A percentile compares a stretch with the other conserved stretches of the same genome.
Evolutionary conservation across 2,329 filamentous ascomycete species (phyloP).

Genomic region (Neonectria faginata): DNA sequence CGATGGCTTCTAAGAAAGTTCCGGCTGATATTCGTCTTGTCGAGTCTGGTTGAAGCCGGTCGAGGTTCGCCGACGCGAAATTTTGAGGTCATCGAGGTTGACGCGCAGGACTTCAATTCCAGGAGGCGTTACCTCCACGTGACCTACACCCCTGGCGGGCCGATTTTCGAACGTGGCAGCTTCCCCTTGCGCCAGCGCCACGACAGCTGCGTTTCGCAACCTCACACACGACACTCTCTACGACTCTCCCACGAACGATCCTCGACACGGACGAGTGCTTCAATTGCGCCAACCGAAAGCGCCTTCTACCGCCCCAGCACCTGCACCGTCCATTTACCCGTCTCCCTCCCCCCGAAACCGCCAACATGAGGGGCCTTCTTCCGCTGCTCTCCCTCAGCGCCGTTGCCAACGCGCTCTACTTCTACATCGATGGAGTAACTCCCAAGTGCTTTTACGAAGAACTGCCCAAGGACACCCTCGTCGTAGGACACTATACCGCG

Average conservation of each 20-base stretch:
- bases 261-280: slow-evolving; percentile 20
- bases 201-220: slow-evolving; percentile 30
- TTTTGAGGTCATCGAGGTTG: slow-evolving; percentile 23
- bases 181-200: slow-evolving; percentile 47
- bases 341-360: slow-evolving; percentile 15
- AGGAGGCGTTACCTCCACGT: slow-evolving; percentile 48
- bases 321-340: not conserved
- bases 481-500: slow-evolving; percentile 91
- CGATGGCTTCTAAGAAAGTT: no score
- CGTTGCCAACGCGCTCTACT: slow-evolving; percentile 86
- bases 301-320: slow-evolving; percentile 6
- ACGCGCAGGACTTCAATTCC: slow-evolving; percentile 26
- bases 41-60: slow-evolving; percentile 18
- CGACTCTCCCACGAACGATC: slow-evolving; percentile 10
- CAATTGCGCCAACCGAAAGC: slow-evolving; percentile 34
- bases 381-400: slow-evolving; percentile 74
- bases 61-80: slow-evolving; percentile 24
- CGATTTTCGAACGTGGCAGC: slow-evolving; percentile 66
- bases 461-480: slow-evolving; percentile 94
- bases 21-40: not conserved
- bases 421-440: slow-evolving; percentile 88
- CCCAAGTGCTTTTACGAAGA: slow-evolving; percentile 99
- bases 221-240: slow-evolving; percentile 28
- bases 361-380: slow-evolving; percentile 70
- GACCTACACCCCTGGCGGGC: slow-evolving; percentile 48